These are phyloP conservation scores for Hsuehochloa calcarea DNA, from an alignment of 176 grass and related monocot genomes.

Conservation along the genomic window DNA sequence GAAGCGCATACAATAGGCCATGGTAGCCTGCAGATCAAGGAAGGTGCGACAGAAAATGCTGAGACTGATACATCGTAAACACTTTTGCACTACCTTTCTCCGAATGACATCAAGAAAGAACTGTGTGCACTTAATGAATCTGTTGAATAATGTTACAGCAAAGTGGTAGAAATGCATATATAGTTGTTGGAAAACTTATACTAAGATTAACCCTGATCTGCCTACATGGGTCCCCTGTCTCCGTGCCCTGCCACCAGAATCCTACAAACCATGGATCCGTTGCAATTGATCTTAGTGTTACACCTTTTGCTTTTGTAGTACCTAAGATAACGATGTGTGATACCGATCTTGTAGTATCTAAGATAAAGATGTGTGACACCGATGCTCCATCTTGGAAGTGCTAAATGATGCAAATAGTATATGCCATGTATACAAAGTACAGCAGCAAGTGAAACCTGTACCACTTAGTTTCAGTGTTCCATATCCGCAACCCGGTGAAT, in stretches of 20 bases:
- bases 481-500: neutral
- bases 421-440: neutral
- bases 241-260: slow-evolving; percentile 2
- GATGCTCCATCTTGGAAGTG: neutral
- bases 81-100: neutral
- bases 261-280: neutral
- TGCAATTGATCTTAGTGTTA: slow-evolving; percentile 14
- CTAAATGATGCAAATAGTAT: slow-evolving; percentile 19
- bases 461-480: slow-evolving; percentile 1
- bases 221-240: slow-evolving; percentile 3
- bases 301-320: neutral
- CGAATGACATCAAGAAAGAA: slow-evolving; percentile 34
- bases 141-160: slow-evolving; percentile 3
- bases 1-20: neutral
- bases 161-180: slow-evolving; percentile 25
- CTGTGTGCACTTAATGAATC: slow-evolving; percentile 12
- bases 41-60: slow-evolving; percentile 24
- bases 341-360: neutral
- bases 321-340: neutral
- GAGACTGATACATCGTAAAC: neutral
- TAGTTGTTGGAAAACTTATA: neutral
- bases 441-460: neutral
- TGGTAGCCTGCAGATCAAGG: slow-evolving; percentile 9
- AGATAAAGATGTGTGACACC: neutral
- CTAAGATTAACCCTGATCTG: neutral